Percentiles rank a stretch among this genome's conserved stretches.
These are phyloP conservation scores for Colletotrichum sp. DNA, from an alignment of 2,329 filamentous ascomycete species.

Conservation along the genomic window DNA sequence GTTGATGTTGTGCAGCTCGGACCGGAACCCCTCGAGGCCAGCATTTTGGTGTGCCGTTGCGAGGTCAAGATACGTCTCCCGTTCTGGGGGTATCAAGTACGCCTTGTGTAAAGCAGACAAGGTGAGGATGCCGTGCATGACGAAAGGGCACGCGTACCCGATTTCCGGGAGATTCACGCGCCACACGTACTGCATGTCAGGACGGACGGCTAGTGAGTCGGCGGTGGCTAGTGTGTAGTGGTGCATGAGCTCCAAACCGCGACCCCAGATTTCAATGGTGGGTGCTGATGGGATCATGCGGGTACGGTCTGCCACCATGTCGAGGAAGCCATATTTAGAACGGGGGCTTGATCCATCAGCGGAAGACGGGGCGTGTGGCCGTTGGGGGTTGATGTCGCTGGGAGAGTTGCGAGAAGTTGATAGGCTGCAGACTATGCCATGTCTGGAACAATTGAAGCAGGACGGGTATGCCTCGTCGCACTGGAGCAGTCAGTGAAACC, in stretches of 20 bases:
- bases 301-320: neutral
- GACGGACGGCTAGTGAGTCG: constrained; percentile 24
- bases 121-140: constrained; percentile 34
- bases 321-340: neutral
- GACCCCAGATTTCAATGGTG: constrained; percentile 7
- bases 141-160: constrained; percentile 30
- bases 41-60: constrained; percentile 33
- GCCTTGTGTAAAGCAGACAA: constrained; percentile 35
- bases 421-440: constrained; percentile 32
- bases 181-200: constrained; percentile 31
- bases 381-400: neutral
- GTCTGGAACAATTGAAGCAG: constrained; percentile 34
- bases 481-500: neutral
- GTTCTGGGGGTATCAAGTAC: constrained; percentile 28
- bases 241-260: constrained; percentile 33
- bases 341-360: neutral
- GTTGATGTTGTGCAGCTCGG: constrained; percentile 22
- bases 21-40: constrained; percentile 32
- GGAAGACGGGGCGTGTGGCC: neutral
- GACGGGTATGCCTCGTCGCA: constrained; percentile 30
- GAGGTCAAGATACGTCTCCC: constrained; percentile 29
- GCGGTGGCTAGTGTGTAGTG: constrained; percentile 32
- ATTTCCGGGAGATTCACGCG: constrained; percentile 27
- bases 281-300: neutral
- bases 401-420: neutral